Percentiles rank a stretch among this genome's conserved stretches.
Conservation (phyloP, 305 asterid genomes). For the Caryopteris hybrid region DNA sequence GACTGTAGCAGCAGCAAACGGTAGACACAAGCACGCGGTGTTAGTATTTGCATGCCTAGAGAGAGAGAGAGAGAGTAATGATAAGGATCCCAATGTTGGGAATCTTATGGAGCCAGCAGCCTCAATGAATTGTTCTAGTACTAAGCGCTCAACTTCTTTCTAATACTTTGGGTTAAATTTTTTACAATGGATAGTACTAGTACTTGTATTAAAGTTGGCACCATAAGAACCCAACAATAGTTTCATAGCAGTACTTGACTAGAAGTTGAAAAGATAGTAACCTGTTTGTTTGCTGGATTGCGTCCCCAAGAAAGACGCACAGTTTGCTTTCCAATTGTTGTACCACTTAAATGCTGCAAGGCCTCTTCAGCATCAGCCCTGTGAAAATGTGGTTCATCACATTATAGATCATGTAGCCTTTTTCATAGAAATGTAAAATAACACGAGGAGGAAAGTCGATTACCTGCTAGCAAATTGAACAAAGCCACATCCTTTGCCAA, state of each 20-base stretch:
- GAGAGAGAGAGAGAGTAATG: no score
- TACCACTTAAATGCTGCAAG: constrained; percentile 74
- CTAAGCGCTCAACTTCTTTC: no score
- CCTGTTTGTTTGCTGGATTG: constrained; percentile 89
- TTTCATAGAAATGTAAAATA: no score
- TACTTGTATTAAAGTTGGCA: no score
- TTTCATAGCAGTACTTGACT: no score
- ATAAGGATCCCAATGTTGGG: no score
- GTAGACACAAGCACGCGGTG: no score
- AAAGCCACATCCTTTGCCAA: constrained; percentile 95
- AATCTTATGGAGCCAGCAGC: no score
- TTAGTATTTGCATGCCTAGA: not conserved
- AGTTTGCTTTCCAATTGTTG: constrained; percentile 78
- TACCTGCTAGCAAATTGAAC: constrained; percentile 90
- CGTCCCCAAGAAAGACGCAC: constrained; percentile 99
- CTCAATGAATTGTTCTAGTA: no score
- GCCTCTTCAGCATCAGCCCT: constrained; percentile 94
- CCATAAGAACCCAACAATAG: no score
- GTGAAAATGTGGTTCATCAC: constrained; percentile 16
- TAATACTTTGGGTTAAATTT: no score
- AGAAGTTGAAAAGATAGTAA: constrained; percentile 30
- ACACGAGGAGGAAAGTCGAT: not conserved
- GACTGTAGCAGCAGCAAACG: constrained; percentile 48
- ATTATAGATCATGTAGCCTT: not conserved
- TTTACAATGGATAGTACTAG: no score